Percentiles rank a stretch among this genome's conserved stretches.
phyloP scores from a whole-genome alignment of 2,329 filamentous ascomycete species.

The Xylaria hypoxylon region DNA sequence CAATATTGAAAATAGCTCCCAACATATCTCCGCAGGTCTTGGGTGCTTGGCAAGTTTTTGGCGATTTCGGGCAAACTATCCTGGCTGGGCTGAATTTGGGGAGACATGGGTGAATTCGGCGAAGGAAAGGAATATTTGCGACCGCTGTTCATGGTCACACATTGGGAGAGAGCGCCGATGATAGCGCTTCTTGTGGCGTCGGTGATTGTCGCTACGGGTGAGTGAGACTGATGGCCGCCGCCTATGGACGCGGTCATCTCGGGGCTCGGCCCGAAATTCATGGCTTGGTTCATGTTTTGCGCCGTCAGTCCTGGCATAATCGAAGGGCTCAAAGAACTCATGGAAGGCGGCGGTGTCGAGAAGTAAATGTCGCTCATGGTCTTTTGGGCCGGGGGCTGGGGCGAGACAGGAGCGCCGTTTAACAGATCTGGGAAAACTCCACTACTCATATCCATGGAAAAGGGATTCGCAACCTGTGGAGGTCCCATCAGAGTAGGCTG shows the following conservation, averaged over 20 bases:
- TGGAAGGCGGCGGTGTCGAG: conserved; percentile 78
- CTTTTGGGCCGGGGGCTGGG: conserved; percentile 78
- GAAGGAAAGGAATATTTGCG: conserved; percentile 74
- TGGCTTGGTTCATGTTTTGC: conserved; percentile 72
- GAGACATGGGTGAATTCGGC: conserved; percentile 65
- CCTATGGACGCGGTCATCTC: conserved; percentile 79
- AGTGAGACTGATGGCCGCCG: conserved; percentile 69
- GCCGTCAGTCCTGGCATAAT: conserved; percentile 73
- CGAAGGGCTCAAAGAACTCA: conserved; percentile 79
- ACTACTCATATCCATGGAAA: conserved; percentile 79
- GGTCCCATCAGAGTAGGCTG: conserved; percentile 76
- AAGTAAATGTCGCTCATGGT: conserved; percentile 80
- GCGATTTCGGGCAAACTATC: conserved; percentile 64
- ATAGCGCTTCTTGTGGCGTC: conserved; percentile 73
- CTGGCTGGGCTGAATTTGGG: conserved; percentile 61
- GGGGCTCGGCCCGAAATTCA: conserved; percentile 73
- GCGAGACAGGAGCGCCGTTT: conserved; percentile 78
- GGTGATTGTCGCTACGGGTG: conserved; percentile 72
- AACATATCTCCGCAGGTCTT: conserved; percentile 90
- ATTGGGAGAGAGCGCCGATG: conserved; percentile 69
- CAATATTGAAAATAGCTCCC: conserved; percentile 91
- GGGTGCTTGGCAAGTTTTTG: conserved; percentile 78
- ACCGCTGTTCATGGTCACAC: conserved; percentile 63
- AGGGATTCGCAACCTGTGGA: conserved; percentile 75
- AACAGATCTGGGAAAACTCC: conserved; percentile 82